Evolutionary conservation across 176 grass and related monocot species (phyloP).

Genomic region (Aegilops longissima): DNA sequence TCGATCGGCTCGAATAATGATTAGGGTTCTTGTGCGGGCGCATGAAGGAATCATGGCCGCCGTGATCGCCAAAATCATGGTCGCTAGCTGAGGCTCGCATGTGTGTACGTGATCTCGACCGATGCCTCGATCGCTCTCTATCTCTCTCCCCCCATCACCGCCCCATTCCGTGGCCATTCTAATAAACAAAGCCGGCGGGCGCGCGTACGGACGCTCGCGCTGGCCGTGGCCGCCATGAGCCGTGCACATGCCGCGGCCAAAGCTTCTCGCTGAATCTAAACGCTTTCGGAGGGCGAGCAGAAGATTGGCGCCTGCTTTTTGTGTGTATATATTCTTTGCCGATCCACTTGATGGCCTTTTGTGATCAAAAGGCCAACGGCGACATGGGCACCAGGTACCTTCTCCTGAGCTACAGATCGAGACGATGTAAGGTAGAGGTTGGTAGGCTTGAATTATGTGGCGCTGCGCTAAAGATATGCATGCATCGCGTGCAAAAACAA

Average conservation of each 20-base stretch:
- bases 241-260: conserved; percentile 36
- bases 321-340: conserved; percentile 38
- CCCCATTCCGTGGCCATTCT: conserved; percentile 12
- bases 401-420: background rate
- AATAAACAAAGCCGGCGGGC: conserved; percentile 28
- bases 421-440: background rate
- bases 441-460: background rate
- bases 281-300: background rate
- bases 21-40: conserved; percentile 14
- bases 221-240: conserved; percentile 38
- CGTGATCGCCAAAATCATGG: background rate
- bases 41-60: conserved; percentile 33
- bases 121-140: no score
- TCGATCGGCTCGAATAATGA: conserved; percentile 30
- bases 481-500: background rate
- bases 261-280: conserved; percentile 47
- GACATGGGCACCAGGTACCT: conserved; percentile 21
- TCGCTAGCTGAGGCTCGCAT: conserved; percentile 14
- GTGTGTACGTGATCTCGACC: background rate
- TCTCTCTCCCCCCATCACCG: conserved; percentile 26
- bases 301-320: conserved; percentile 34
- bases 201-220: conserved; percentile 35
- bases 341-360: conserved; percentile 16
- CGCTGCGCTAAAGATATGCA: background rate
- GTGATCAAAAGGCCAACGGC: background rate